A percentile compares a stretch with the other conserved stretches of the same genome.
Evolutionary conservation across 176 grass and related monocot species (phyloP).

Genomic region (Carex cristatella): DNA sequence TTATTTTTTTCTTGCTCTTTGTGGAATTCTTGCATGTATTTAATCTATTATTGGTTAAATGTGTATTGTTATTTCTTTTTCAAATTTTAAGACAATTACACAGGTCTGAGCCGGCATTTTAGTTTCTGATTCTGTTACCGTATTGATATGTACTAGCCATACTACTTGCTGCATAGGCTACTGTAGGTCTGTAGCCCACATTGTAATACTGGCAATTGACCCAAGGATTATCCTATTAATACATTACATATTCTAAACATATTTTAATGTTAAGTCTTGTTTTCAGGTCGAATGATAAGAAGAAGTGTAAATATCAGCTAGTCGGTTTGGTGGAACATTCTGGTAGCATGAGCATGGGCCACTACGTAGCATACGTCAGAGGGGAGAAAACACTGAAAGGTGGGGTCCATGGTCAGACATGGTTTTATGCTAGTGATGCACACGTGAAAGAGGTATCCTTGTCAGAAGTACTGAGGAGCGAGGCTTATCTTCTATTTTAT

Average conservation of each 20-base stretch:
- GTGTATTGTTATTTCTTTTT: neutral
- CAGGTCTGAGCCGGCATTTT: neutral
- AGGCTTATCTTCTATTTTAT: conserved; percentile 76
- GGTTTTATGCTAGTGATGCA: conserved; percentile 51
- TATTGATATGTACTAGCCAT: neutral
- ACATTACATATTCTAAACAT: neutral
- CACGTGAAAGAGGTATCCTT: conserved; percentile 43
- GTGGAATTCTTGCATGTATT: neutral
- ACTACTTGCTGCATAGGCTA: neutral
- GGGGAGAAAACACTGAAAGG: conserved; percentile 23
- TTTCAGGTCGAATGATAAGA: conserved; percentile 51
- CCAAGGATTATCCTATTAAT: neutral
- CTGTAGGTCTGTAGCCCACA: neutral
- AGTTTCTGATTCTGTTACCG: neutral
- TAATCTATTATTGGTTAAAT: neutral
- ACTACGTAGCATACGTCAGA: conserved; percentile 77
- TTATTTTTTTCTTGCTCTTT: neutral
- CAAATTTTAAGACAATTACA: neutral
- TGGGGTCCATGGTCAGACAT: conserved; percentile 19
- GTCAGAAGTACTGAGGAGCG: conserved; percentile 43
- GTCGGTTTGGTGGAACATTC: conserved; percentile 73
- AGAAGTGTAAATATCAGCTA: conserved; percentile 46
- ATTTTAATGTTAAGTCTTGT: conserved; percentile 7
- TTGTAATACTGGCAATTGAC: neutral
- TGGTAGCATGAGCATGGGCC: conserved; percentile 59